Conservation (phyloP, 192 early-diverging fungal species). For the Coemansia sp. region DNA sequence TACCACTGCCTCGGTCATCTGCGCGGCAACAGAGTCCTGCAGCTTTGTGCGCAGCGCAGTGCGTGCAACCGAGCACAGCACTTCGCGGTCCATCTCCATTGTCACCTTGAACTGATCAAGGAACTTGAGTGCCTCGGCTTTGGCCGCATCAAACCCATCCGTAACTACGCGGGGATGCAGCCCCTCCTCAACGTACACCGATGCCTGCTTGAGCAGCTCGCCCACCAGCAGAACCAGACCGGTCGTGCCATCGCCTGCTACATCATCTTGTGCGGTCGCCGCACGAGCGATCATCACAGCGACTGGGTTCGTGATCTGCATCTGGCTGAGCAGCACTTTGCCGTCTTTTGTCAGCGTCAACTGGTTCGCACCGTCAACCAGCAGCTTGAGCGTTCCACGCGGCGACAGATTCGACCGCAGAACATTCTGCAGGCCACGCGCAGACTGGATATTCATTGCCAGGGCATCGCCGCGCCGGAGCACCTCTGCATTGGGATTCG, state of each 20-base stretch:
- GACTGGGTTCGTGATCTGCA: conserved; percentile 99
- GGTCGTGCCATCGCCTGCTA: conserved; percentile 98
- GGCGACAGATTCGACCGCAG: conserved; percentile 96
- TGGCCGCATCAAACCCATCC: conserved; percentile 96
- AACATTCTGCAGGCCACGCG: conserved; percentile 94
- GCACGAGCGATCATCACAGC: conserved; percentile 99
- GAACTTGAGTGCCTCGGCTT: conserved; percentile 93
- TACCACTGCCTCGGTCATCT: conserved; percentile 93
- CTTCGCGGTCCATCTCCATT: conserved; percentile 84
- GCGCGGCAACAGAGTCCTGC: conserved; percentile 83
- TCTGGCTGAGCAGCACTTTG: conserved; percentile 96
- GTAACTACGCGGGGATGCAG: conserved; percentile 94
- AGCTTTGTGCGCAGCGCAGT: conserved; percentile 97
- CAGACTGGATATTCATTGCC: conserved; percentile 93
- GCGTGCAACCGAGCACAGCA: conserved; percentile 86
- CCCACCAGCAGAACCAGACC: conserved; percentile 95
- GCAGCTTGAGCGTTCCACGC: conserved; percentile 98
- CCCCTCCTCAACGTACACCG: conserved; percentile 92
- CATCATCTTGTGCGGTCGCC: conserved; percentile 98
- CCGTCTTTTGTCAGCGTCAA: conserved; percentile 99
- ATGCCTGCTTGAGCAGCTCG: conserved; percentile 95
- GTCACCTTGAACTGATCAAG: conserved; percentile 82
- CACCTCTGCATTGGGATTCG: conserved; percentile 99
- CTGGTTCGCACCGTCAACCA: conserved; percentile 93
- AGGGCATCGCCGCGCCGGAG: conserved; percentile 97